A percentile compares a stretch with the other conserved stretches of the same genome.
Evolutionary conservation across 768 basidiomycete genomes (phyloP).

Genomic region (Phlegmacium glaucopus): DNA sequence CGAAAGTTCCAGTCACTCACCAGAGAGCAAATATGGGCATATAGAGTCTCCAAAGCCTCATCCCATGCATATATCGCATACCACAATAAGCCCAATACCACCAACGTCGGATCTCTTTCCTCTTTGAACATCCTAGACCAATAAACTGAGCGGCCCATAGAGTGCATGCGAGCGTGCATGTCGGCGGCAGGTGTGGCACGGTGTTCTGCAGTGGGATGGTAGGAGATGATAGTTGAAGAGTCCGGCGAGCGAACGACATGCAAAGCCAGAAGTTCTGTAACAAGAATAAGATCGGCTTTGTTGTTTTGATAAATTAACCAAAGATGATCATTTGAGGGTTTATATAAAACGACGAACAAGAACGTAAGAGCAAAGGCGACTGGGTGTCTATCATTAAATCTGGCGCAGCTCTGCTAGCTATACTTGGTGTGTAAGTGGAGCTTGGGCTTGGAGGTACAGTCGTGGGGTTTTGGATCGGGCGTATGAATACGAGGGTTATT

Average conservation of each 20-base stretch:
- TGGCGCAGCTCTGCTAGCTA: constrained; percentile 5
- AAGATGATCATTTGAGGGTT: background rate
- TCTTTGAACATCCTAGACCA: constrained; percentile 41
- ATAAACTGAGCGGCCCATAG: constrained; percentile 40
- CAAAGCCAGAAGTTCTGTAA: constrained; percentile 48
- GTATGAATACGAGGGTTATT: constrained; percentile 50
- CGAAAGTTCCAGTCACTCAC: constrained; percentile 23
- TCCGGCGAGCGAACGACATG: constrained; percentile 46
- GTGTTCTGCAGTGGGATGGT: constrained; percentile 34
- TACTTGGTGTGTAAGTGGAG: constrained; percentile 13
- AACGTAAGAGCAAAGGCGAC: constrained; percentile 38
- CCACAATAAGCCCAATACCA: constrained; percentile 52
- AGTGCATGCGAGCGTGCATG: constrained; percentile 33
- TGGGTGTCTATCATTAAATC: constrained; percentile 50
- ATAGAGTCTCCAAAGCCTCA: constrained; percentile 50
- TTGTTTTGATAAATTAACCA: background rate
- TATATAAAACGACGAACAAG: constrained; percentile 24
- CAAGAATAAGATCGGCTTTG: constrained; percentile 29
- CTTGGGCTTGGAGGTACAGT: constrained; percentile 18
- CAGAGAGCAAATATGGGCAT: constrained; percentile 46
- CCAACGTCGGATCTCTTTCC: constrained; percentile 49
- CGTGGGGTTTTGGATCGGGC: constrained; percentile 30
- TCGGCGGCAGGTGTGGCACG: constrained; percentile 30
- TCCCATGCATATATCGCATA: constrained; percentile 62
- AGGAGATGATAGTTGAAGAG: constrained; percentile 41